Evolutionary conservation across 139 green algal genomes (phyloP).

Genomic region (Coelastrella sp.): DNA sequence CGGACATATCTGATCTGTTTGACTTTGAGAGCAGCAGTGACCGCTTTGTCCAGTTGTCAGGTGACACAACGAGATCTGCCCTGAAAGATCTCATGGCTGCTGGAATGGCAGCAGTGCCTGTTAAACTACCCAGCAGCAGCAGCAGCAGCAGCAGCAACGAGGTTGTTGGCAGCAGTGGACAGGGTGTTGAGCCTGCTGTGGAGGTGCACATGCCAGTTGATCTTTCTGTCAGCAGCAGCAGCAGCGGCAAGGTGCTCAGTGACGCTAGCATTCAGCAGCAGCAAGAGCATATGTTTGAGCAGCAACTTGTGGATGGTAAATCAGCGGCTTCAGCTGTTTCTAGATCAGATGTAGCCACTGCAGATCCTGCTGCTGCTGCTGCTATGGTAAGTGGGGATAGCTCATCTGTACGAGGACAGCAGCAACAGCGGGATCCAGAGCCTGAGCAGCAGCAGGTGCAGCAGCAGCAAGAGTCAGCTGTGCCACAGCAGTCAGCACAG

Average conservation of each 20-base stretch:
- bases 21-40: not conserved
- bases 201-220: not conserved
- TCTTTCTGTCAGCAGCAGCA: constrained; percentile 17
- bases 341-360: not conserved
- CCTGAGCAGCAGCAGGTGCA: not conserved
- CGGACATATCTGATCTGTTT: constrained; percentile 11
- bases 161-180: too few relatives aligned
- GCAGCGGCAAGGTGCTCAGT: not conserved
- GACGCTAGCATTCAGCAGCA: not conserved
- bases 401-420: not conserved
- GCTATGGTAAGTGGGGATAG: not conserved
- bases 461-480: not conserved
- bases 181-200: too few relatives aligned
- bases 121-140: not conserved
- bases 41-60: not conserved
- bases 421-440: not conserved
- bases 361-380: constrained; percentile 11
- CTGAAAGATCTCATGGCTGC: constrained; percentile 24
- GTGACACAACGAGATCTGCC: not conserved
- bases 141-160: not conserved
- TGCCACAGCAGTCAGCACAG: not conserved
- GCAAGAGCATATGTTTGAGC: not conserved
- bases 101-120: constrained; percentile 24
- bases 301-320: not conserved
- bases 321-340: constrained; percentile 17